These are phyloP conservation scores for Suhomyces maxii DNA, from an alignment of 1,139 yeast species.

Conservation along the genomic window DNA sequence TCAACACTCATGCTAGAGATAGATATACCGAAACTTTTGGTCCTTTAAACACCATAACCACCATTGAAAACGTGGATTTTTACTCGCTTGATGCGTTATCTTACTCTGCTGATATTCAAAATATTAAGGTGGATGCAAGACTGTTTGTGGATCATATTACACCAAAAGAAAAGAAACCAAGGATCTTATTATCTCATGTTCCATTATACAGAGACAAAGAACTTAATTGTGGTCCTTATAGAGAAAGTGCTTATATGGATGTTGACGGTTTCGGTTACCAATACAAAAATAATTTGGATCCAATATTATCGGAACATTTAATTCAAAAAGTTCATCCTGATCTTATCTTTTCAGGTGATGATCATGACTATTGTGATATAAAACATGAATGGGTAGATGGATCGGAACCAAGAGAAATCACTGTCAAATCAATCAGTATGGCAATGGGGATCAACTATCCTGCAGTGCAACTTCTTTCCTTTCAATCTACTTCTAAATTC, in stretches of 20 bases:
- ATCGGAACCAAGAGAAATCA: slow-evolving; percentile 37
- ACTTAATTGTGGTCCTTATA: slow-evolving; percentile 42
- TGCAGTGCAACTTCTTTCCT: slow-evolving; percentile 51
- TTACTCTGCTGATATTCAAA: slow-evolving; percentile 32
- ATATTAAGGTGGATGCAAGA: slow-evolving; percentile 29
- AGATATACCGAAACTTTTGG: slow-evolving; percentile 47
- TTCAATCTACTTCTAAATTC: slow-evolving; percentile 24
- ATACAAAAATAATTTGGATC: slow-evolving; percentile 50
- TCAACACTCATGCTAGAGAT: slow-evolving; percentile 34
- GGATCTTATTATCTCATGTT: slow-evolving; percentile 49
- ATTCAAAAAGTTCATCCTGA: slow-evolving; percentile 39
- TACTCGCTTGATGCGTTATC: slow-evolving; percentile 48
- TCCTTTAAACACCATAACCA: slow-evolving; percentile 30
- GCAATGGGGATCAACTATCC: slow-evolving; percentile 60
- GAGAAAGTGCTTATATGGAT: slow-evolving; percentile 37
- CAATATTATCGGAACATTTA: slow-evolving; percentile 27
- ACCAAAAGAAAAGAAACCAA: slow-evolving; percentile 20
- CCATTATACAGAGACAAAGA: slow-evolving; percentile 46
- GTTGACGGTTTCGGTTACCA: slow-evolving; percentile 44
- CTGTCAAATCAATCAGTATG: slow-evolving; percentile 59
- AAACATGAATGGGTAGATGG: slow-evolving; percentile 27
- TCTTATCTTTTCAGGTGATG: slow-evolving; percentile 50
- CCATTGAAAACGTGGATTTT: slow-evolving; percentile 44
- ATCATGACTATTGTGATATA: slow-evolving; percentile 57
- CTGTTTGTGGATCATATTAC: slow-evolving; percentile 29